These are phyloP conservation scores for Phylloporus rhodoxanthus DNA, from an alignment of 768 basidiomycete genomes.

Conservation along the genomic window DNA sequence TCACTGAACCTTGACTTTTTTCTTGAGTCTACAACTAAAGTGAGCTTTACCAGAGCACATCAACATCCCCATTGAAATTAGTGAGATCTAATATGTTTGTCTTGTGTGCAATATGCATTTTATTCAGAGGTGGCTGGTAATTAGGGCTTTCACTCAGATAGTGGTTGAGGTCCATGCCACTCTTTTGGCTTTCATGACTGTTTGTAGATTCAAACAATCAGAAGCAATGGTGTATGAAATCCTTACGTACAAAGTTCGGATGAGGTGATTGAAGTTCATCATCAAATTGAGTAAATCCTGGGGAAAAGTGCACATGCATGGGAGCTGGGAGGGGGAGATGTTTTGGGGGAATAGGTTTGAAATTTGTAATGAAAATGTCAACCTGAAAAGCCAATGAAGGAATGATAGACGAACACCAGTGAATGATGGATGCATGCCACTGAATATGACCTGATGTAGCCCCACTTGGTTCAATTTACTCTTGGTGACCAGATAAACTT, in stretches of 20 bases:
- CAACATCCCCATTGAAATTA: slow-evolving; percentile 74
- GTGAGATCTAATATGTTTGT: slow-evolving; percentile 59
- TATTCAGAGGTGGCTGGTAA: slow-evolving; percentile 23
- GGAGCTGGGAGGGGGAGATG: slow-evolving; percentile 2
- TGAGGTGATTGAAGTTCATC: slow-evolving; percentile 35
- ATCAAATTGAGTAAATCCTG: neutral
- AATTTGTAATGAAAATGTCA: slow-evolving; percentile 71
- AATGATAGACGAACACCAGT: slow-evolving; percentile 55
- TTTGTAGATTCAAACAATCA: slow-evolving; percentile 25
- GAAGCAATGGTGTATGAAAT: slow-evolving; percentile 3
- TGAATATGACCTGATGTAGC: slow-evolving; percentile 55
- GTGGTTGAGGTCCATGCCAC: slow-evolving; percentile 39
- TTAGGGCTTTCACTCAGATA: slow-evolving; percentile 35
- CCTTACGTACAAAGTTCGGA: slow-evolving; percentile 22
- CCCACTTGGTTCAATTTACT: neutral
- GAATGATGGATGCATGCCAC: slow-evolving; percentile 66
- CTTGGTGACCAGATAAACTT: slow-evolving; percentile 23
- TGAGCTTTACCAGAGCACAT: slow-evolving; percentile 52
- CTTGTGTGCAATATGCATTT: slow-evolving; percentile 37
- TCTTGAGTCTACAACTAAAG: slow-evolving; percentile 48
- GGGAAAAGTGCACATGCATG: neutral
- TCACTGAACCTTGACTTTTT: slow-evolving; percentile 57
- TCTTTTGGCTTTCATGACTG: slow-evolving; percentile 29
- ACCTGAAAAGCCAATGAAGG: slow-evolving; percentile 47
- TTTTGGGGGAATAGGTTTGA: slow-evolving; percentile 28